A percentile compares a stretch with the other conserved stretches of the same genome.
Conservation (phyloP, 179 eudicot genomes). For the Carnegiea gigantea region DNA sequence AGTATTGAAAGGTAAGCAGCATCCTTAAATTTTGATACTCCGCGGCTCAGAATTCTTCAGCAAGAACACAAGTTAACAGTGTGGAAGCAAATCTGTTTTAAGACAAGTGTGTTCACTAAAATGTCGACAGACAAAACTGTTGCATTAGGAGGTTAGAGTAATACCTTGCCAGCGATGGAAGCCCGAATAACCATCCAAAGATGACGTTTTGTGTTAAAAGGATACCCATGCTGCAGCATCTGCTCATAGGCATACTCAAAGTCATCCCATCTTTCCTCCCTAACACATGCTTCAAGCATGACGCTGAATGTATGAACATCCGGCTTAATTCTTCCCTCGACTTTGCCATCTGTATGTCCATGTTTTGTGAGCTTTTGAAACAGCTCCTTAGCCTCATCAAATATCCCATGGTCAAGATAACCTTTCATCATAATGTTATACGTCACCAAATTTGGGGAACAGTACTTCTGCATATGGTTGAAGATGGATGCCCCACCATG, state of each 20-base stretch:
- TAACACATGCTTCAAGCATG: slow-evolving; percentile 66
- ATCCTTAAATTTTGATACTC: no score
- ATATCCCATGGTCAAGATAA: slow-evolving; percentile 57
- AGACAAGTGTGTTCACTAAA: slow-evolving; percentile 1
- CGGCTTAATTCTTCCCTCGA: slow-evolving; percentile 43
- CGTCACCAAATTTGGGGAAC: slow-evolving; percentile 83
- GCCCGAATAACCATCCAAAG: slow-evolving; percentile 69
- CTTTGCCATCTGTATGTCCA: slow-evolving; percentile 24
- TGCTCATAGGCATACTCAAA: slow-evolving; percentile 54
- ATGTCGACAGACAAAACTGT: neutral
- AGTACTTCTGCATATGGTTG: slow-evolving; percentile 69
- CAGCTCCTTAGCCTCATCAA: slow-evolving; percentile 63
- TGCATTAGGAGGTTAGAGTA: neutral
- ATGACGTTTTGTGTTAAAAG: slow-evolving; percentile 78
- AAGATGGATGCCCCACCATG: slow-evolving; percentile 62
- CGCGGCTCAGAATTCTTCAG: no score
- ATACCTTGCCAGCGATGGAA: slow-evolving; percentile 76
- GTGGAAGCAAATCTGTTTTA: neutral
- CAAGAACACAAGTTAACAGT: no score
- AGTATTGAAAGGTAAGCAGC: no score
- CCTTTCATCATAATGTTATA: slow-evolving; percentile 83
- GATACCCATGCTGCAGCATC: slow-evolving; percentile 67
- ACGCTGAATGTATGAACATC: slow-evolving; percentile 69
- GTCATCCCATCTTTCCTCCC: slow-evolving; percentile 65
- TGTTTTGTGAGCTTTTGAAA: slow-evolving; percentile 50